Evolutionary conservation across 2,329 filamentous ascomycete genomes (phyloP).

Genomic region (Colletotrichum endophyticum): DNA sequence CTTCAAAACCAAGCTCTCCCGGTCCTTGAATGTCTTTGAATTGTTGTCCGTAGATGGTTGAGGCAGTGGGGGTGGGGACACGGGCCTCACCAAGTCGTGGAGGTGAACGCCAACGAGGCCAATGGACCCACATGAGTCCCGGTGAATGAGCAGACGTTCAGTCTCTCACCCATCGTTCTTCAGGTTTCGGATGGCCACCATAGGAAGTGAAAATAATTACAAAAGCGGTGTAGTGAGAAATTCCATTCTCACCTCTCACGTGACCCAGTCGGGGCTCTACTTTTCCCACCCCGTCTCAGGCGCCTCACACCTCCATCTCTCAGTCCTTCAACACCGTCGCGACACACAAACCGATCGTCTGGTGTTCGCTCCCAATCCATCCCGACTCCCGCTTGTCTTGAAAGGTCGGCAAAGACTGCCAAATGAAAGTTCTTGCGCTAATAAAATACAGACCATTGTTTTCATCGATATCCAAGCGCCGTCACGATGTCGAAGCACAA

Average conservation of each 20-base stretch:
- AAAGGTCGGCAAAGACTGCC: not conserved
- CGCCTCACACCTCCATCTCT: not conserved
- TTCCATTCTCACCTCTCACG: not conserved
- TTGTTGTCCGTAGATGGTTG: no score
- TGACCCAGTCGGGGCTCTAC: not conserved
- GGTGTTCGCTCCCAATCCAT: not conserved
- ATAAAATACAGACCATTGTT: accelerated
- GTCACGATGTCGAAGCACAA: not conserved
- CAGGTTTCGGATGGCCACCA: no score
- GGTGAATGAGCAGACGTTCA: not conserved
- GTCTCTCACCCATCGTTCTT: not conserved
- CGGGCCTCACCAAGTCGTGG: not conserved
- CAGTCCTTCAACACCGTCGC: not conserved
- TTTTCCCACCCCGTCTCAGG: not conserved
- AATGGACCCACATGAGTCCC: not conserved
- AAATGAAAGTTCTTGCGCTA: accelerated
- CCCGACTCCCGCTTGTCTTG: not conserved
- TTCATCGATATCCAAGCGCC: not conserved
- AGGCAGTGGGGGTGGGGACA: not conserved
- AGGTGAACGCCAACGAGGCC: not conserved
- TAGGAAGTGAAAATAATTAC: not conserved
- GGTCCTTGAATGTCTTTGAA: no score
- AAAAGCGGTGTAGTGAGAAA: not conserved
- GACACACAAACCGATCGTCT: not conserved
- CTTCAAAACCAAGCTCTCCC: no score